Percentiles rank a stretch among this genome's conserved stretches.
These are phyloP conservation scores for Tetracentron sinense DNA, from an alignment of 164 flowering plant genomes.

Conservation along the genomic window DNA sequence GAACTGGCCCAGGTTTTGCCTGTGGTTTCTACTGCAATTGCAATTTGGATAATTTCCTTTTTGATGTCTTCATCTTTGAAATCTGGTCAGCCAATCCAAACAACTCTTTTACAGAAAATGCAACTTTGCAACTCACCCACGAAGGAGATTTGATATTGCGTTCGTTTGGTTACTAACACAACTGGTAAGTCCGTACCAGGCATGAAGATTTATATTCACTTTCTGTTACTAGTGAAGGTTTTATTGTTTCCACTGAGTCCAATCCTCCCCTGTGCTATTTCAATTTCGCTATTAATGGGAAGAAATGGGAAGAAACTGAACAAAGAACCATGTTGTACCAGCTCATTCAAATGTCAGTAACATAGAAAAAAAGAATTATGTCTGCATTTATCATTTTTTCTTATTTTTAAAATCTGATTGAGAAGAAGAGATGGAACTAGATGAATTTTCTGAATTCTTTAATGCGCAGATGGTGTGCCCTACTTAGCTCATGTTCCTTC, in stretches of 20 bases:
- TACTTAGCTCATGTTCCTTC: too few species aligned
- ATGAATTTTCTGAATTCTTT: too few species aligned
- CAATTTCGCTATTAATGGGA: too few species aligned
- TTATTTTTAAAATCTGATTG: too few species aligned
- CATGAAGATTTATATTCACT: conserved; percentile 12
- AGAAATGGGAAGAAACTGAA: too few species aligned
- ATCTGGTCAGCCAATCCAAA: conserved; percentile 24
- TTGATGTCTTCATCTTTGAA: conserved; percentile 22
- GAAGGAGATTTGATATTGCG: conserved; percentile 18
- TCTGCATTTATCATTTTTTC: too few species aligned
- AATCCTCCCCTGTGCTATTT: conserved; percentile 12
- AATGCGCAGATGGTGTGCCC: too few species aligned
- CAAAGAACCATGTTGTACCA: too few species aligned
- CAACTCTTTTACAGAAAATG: conserved; percentile 12
- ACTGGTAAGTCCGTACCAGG: conserved; percentile 13
- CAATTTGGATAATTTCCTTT: conserved; percentile 8
- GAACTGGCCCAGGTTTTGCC: conserved; percentile 11
- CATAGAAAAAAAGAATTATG: too few species aligned
- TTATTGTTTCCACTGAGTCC: conserved; percentile 8
- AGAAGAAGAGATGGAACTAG: too few species aligned
- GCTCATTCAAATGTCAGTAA: too few species aligned
- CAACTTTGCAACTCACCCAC: conserved; percentile 19
- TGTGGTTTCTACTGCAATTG: conserved; percentile 24
- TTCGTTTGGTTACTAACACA: conserved; percentile 20
- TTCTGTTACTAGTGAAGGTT: conserved; percentile 6